These are phyloP conservation scores for Cryptosporidium bovis DNA, from an alignment of 169 alveolate species.

Conservation along the genomic window DNA sequence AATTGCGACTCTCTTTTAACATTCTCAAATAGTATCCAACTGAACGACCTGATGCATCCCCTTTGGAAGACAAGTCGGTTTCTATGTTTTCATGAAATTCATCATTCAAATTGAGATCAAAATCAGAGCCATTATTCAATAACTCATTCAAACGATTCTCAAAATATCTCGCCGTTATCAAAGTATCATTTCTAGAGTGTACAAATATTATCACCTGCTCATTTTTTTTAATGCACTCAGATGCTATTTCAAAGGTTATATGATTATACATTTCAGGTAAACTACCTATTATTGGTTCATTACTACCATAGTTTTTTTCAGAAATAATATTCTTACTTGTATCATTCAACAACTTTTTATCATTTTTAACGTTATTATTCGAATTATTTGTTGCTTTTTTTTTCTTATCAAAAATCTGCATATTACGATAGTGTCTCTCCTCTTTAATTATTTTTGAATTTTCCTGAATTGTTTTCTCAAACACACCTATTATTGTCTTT, in stretches of 20 bases:
- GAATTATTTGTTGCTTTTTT: not conserved
- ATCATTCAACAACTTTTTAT: not conserved
- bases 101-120: not conserved
- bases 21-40: not conserved
- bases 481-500: slow-evolving; percentile 96
- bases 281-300: slow-evolving; percentile 91
- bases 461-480: slow-evolving; percentile 49
- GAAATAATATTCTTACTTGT: not conserved
- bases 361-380: not conserved
- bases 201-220: slow-evolving; percentile 97
- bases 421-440: not conserved
- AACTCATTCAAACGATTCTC: slow-evolving; percentile 78
- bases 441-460: not conserved
- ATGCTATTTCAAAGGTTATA: slow-evolving; percentile 65
- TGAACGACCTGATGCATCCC: not conserved
- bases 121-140: not conserved
- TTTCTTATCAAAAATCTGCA: not conserved
- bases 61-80: not conserved
- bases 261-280: slow-evolving; percentile 85
- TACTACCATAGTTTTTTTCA: slow-evolving; percentile 76
- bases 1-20: slow-evolving; percentile 21
- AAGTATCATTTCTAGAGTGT: slow-evolving; percentile 99
- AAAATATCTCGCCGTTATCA: slow-evolving; percentile 92
- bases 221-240: slow-evolving; percentile 83
- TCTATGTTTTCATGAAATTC: not conserved